Evolutionary conservation across 2,329 filamentous ascomycete species (phyloP), one percentile per base, ranked within the genome.

Genomic region (Ceratocystis huliohia): DNA sequence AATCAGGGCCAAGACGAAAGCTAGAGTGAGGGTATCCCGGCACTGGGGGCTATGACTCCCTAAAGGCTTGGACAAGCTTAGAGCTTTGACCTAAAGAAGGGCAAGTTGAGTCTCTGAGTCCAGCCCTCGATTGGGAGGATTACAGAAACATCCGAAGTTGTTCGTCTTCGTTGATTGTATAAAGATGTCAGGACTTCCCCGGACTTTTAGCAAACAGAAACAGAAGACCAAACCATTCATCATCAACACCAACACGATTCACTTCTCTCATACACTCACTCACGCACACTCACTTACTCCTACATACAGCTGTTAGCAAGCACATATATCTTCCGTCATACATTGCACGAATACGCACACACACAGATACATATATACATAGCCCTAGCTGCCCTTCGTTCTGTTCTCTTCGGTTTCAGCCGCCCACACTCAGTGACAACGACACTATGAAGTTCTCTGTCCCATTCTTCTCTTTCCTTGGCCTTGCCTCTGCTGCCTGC

Each of bases 401-500:
- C 30, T 30, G 20, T 44, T 48, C 25, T 48, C 22, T 10, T 66
- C 25, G 8, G 5, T 5, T 41, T 28, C 15, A 64, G 10, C n/a
- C 50, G 4, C 30, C 17, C 5, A 65, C 50, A 30, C 15, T 13
- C 33, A 44, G 10, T 37, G 0, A 65, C 50, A 57, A 37, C 4
- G 20, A 22, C n/a, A 56, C 10, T 7, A 66, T 66, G 64, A 33
- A 25, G 30, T 65, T 56, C 50, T 57, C 63, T 41, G 46, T 25
- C 15, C 13, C 63, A 5, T 10, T 65, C 33, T 22, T 45, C 20
- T 44, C 63, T 45, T 53, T 70, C 17, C 65, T 65, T 63, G 66
- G 71, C 45, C 45, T 72, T 68, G 70, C 68, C 46, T 61, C 70
- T 50, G 73, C 72, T 66, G 68, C 71, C 64, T 73, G 73, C 68